Base-by-base conservation (phyloP, 768 basidiomycete genomes). In the Podaxis sp. region DNA sequence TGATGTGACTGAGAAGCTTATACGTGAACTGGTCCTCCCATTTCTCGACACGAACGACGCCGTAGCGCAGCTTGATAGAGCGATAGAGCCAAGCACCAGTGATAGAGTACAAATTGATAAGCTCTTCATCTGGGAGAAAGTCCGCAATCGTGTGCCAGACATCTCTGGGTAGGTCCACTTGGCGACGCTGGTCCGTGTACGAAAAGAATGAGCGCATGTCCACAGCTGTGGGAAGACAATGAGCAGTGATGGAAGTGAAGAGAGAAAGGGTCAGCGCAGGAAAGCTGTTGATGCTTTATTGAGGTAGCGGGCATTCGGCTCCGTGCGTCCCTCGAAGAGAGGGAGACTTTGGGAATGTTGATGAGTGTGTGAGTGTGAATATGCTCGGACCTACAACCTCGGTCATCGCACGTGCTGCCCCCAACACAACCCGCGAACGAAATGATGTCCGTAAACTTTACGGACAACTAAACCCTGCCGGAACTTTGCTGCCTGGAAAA, bases 61-160 rank as follows among this genome's bases (percentile, higher is more conserved):
- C 56, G 57, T 76, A 78, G 12, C 73, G 68, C 37, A 66, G 19
- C 50, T 74, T 66, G 67, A 79, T 68, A 1, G 69, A 72, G 24
- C 73, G 64, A 40, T 76, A 64, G 47, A 73, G 74, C 57, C 77
- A 76, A 7, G 71, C 59, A 27, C 72, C 64, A 57, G 76, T 77
- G 33, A 79, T 69, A 29, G 66, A 70, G 11, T 74, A 47, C 50
- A 77, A 54, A 1, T 56, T 55, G 9, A 40, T 49, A 7, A 77
- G 64, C 1, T 70, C 65, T 36, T 71, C 68, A 3, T 74, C 64
- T 6, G 72, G 70, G 9, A 77, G 57, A 43, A 72, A 75, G 15
- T 68, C 57, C 2, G 71, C 61, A 47, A 77, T 68, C 9, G 72
- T 65, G 36, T 75, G 67, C 75, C 72, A 76, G 12, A 79, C 55